Evolutionary conservation across 306 rosid genomes (phyloP).

Genomic region (Begonia loranthoides): DNA sequence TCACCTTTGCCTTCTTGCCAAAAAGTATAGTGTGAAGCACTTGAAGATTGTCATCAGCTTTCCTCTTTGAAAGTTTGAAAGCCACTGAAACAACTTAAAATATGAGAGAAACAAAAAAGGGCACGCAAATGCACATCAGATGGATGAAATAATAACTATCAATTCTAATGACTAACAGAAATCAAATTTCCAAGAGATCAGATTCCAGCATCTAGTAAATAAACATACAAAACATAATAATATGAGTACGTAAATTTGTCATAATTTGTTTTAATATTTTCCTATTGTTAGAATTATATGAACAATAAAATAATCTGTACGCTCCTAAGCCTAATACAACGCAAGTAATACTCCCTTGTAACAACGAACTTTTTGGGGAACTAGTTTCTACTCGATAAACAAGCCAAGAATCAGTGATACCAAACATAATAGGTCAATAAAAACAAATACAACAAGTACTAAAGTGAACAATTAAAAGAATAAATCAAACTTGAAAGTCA

Average conservation of each 20-base stretch:
- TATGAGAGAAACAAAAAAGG: slow-evolving; percentile 10
- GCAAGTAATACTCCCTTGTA: too few relatives aligned
- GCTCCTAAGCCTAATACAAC: too few relatives aligned
- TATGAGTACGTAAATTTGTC: background rate
- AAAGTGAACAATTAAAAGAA: too few relatives aligned
- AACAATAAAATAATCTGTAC: background rate
- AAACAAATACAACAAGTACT: too few relatives aligned
- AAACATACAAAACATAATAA: background rate
- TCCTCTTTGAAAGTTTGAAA: slow-evolving; percentile 88
- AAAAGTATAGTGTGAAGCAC: slow-evolving; percentile 68
- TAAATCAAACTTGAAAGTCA: too few relatives aligned
- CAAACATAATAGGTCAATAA: too few relatives aligned
- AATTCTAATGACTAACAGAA: background rate
- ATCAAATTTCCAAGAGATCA: too few relatives aligned
- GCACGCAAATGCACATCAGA: background rate
- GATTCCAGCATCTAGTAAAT: background rate
- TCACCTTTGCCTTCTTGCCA: slow-evolving; percentile 82
- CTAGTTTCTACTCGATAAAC: too few relatives aligned
- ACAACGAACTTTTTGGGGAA: too few relatives aligned
- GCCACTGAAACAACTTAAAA: slow-evolving; percentile 63
- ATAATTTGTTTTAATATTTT: background rate
- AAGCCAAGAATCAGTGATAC: too few relatives aligned
- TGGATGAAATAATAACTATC: background rate
- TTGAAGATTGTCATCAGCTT: slow-evolving; percentile 80
- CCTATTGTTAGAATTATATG: background rate